A percentile compares a stretch with the other conserved stretches of the same genome.
Evolutionary conservation across 228 moss, liverwort and hornwort genomes (phyloP).

Genomic region (Sphagnum magellanicum): DNA sequence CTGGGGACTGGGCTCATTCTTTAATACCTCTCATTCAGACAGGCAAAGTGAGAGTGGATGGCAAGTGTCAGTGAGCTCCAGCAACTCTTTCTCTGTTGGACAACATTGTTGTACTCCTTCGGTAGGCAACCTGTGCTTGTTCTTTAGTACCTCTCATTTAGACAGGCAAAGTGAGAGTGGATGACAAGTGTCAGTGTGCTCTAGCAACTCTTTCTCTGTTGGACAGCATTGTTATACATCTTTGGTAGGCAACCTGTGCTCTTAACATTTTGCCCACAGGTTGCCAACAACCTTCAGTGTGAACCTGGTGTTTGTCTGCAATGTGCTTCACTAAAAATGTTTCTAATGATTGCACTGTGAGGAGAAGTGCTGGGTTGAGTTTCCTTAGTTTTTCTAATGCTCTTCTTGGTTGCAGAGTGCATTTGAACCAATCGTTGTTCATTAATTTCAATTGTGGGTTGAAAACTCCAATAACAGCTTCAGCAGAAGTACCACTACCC

Average conservation of each 20-base stretch:
- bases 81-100: conserved; percentile 51
- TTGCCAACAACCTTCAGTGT: too few relatives aligned
- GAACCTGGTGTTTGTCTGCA: too few relatives aligned
- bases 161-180: conserved; percentile 57
- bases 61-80: conserved; percentile 50
- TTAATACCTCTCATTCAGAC: conserved; percentile 66
- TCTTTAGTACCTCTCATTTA: conserved; percentile 21
- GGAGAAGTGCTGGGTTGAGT: too few relatives aligned
- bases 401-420: conserved; percentile 45
- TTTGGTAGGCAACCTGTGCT: conserved; percentile 37
- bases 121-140: conserved; percentile 27
- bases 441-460: conserved; percentile 38
- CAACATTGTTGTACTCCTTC: conserved; percentile 52
- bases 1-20: conserved; percentile 76
- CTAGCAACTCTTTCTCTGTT: conserved; percentile 48
- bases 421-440: conserved; percentile 67
- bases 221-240: conserved; percentile 51
- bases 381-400: background rate
- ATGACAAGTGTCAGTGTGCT: conserved; percentile 52
- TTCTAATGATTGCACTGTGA: too few relatives aligned
- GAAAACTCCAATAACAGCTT: conserved; percentile 32
- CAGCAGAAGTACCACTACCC: conserved; percentile 66
- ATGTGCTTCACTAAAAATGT: too few relatives aligned
- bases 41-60: conserved; percentile 62
- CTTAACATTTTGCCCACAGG: too few relatives aligned